Percentiles rank a stretch among this genome's conserved stretches.
phyloP scores from a whole-genome alignment of 257 asterid species.

The Asclepias syriaca region DNA sequence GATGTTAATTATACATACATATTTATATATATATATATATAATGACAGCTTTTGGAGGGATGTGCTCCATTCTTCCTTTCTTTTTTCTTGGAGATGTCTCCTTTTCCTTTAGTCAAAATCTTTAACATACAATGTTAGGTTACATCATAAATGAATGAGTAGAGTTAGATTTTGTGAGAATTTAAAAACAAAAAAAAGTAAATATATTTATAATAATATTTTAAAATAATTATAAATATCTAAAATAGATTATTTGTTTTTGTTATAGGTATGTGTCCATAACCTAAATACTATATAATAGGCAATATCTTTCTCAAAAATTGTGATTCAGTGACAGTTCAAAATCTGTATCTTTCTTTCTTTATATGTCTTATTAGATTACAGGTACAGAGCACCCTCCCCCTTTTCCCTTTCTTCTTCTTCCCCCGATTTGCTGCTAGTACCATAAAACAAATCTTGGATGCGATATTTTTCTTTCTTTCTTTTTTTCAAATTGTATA shows the following conservation, averaged over 20 bases:
- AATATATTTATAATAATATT: no score
- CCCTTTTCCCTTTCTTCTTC: no score
- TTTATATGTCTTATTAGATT: background rate
- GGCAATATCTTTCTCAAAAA: background rate
- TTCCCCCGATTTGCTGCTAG: background rate
- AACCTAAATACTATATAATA: background rate
- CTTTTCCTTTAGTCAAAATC: background rate
- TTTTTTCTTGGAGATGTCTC: background rate
- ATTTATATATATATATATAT: no score
- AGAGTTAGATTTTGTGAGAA: background rate
- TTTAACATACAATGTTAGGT: background rate
- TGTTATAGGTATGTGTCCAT: background rate
- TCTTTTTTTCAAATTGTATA: no score
- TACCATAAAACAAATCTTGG: conserved; percentile 6
- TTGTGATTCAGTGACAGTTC: conserved; percentile 4
- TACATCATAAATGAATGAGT: background rate
- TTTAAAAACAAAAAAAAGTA: background rate
- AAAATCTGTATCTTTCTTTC: background rate
- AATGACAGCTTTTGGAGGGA: no score
- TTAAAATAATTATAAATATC: no score
- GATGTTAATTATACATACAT: background rate
- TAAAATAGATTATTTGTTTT: background rate
- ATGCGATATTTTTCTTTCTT: conserved; percentile 1
- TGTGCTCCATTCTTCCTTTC: background rate
- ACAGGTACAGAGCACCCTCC: conserved; percentile 8